phyloP scores from a whole-genome alignment of 2,329 filamentous ascomycete species.

The Fusarium sp. region DNA sequence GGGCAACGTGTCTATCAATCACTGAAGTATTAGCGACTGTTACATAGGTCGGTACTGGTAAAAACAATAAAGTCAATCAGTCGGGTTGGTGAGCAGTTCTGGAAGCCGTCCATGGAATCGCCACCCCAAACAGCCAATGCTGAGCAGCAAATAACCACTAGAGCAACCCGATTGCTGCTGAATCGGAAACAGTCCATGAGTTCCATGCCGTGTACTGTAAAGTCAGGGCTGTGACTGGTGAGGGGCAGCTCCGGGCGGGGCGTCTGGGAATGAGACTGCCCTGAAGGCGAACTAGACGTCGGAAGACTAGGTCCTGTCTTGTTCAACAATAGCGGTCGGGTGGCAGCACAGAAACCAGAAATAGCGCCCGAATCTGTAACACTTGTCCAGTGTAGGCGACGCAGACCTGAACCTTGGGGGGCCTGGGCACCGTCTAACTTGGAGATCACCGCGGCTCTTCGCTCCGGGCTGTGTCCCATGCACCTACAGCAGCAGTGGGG shows the following conservation, averaged over 20 bases:
- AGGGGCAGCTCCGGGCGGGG: slow-evolving; percentile 26
- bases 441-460: neutral
- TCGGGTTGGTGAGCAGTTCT: slow-evolving; percentile 1
- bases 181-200: slow-evolving; percentile 23
- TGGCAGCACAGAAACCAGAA: slow-evolving; percentile 1
- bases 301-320: neutral
- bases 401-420: neutral
- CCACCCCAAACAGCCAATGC: slow-evolving; percentile 10
- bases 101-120: slow-evolving; percentile 4
- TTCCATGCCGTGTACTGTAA: slow-evolving; percentile 4
- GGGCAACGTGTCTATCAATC: slow-evolving; percentile 30
- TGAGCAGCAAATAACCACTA: slow-evolving; percentile 12
- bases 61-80: slow-evolving; percentile 9
- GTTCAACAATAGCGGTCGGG: slow-evolving; percentile 7
- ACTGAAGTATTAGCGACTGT: slow-evolving; percentile 26
- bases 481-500: slow-evolving; percentile 29
- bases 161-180: slow-evolving; percentile 9
- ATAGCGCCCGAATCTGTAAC: neutral
- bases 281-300: neutral
- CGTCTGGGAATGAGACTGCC: slow-evolving; percentile 7
- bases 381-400: neutral
- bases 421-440: slow-evolving; percentile 4
- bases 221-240: slow-evolving; percentile 26
- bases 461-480: neutral
- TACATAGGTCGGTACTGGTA: neutral